A percentile compares a stretch with the other conserved stretches of the same genome.
Conservation (phyloP, 2,329 filamentous ascomycete genomes). For the Cercospora sp. region DNA sequence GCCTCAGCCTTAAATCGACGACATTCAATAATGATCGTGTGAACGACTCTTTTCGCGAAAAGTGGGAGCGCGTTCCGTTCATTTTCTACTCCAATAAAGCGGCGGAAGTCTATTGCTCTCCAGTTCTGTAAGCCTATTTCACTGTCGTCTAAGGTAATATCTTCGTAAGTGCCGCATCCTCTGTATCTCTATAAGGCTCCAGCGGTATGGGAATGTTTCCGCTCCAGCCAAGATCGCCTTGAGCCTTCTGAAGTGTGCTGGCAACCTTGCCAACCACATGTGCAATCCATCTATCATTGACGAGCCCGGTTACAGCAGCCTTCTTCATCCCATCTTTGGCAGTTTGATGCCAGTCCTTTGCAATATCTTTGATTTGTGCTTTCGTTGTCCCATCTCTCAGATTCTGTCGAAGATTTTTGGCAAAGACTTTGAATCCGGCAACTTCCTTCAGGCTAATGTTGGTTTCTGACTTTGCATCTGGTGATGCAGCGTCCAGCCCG, state of each 20-base stretch:
- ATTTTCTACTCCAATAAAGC: background rate
- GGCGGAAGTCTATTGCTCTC: background rate
- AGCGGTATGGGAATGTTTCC: slow-evolving; percentile 50
- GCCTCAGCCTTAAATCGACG: background rate
- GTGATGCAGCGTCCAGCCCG: slow-evolving; percentile 26
- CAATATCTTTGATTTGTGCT: slow-evolving; percentile 34
- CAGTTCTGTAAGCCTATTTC: background rate
- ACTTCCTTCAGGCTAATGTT: slow-evolving; percentile 20
- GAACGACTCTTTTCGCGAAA: background rate
- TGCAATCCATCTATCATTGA: slow-evolving; percentile 59
- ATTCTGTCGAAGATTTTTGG: slow-evolving; percentile 34
- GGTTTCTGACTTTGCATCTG: slow-evolving; percentile 8
- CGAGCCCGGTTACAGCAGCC: slow-evolving; percentile 48
- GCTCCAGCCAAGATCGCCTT: slow-evolving; percentile 55
- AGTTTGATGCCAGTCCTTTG: slow-evolving; percentile 35
- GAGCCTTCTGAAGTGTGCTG: slow-evolving; percentile 50
- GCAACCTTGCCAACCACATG: slow-evolving; percentile 55
- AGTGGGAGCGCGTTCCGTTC: background rate
- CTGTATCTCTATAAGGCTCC: slow-evolving; percentile 40
- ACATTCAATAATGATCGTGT: background rate
- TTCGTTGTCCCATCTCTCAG: slow-evolving; percentile 32
- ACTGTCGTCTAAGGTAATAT: slow-evolving; percentile 30
- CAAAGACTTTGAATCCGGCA: slow-evolving; percentile 33
- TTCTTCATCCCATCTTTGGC: slow-evolving; percentile 52
- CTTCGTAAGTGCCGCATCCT: slow-evolving; percentile 26